Evolutionary conservation across 331 rosid genomes (phyloP), one percentile per base, ranked within the genome.

Genomic region (Pyrus hybrid): DNA sequence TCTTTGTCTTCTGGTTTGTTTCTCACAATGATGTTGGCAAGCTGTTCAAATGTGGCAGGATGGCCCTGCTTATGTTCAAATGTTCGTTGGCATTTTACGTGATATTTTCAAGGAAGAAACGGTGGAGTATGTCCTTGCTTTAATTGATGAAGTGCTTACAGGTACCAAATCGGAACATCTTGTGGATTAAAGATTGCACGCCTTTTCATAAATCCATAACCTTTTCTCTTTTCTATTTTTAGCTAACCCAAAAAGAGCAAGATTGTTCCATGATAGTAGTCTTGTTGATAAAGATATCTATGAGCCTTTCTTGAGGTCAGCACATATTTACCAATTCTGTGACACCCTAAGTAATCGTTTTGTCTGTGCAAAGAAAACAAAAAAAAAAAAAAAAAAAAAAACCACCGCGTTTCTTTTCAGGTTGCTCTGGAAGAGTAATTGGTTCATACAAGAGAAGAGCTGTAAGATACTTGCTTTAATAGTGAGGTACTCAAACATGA

Each of bases 381-480:
- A 23, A 16, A 25, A 14, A 3, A 33, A 33, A 33, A 23, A 16
- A 41, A 17, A 35, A 23, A 16, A 25, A 14, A 3, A 33, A 33
- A 33, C 37, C 9, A 11, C 62, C 26, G 21, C 8, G 4, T 45
- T 13, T 60, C 30, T 28, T 83, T 92, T 81, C 96, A 95, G 99
- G 79, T 91, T 91, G 98, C 98, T 95, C 70, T 83, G 96, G 97
- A 89, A 87, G 58, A 96, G 96, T 77, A 95, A 92, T 81, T 95
- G 97, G 99, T 95, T 92, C 81, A 70, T 92, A 69, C 99, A 92
- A 83, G 98, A 92, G 86, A 92, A 95, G 89, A 95, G 99, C 84
- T 95, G 99, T 80, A 95, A 89, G 89, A 88, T 92, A 83, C 96
- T 95, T 77, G 94, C 93, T 73, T 72, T 80, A 69, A 88, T 92